Evolutionary conservation across 2,329 filamentous ascomycete species (phyloP), one percentile per base, ranked within the genome.

Genomic region (Paecilomyces sp.): DNA sequence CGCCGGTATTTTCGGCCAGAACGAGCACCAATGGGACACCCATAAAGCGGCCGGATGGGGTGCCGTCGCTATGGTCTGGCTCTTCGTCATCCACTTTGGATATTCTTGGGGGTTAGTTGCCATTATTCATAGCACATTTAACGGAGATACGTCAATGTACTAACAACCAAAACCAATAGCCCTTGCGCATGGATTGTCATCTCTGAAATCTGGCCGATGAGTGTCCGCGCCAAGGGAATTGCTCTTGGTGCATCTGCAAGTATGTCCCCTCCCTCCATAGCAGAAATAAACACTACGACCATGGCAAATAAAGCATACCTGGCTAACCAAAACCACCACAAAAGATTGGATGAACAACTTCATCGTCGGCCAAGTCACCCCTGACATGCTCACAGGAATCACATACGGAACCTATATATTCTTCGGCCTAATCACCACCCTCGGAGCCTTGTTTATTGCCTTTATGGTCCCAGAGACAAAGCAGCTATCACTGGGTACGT

Each of bases 151-250:
- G 2, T 30, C 6, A 7, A 25, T 53, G 13, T 30, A 30, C 28
- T 53, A 30, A 53, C 28, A 25, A 53, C n/a, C 15, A 47, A 18
- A 47, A 8, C n/a, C 41, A 18, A 33, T 12, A 47, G 41, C 0
- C 88, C 88, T 2, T 87, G 85, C 66, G 83, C 86, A 0, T 91
- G 89, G 89, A 89, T 90, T 61, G 80, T 92, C 58, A 82, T 90
- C 1, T 84, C 87, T 1, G 89, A 91, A 73, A 85, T 92, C 51
- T 92, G 87, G 85, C 89, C 88, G 0, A 74, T 91, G 4, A 86
- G 83, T 60, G 85, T 85, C 9, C 82, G 88, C 1, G 83, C 89
- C 0, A 89, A 91, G 61, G 89, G 88, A 50, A 87, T 89, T 12
- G 81, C 88, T 0, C 76, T 92, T 0, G 88, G 87, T 15, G 87